Base-by-base conservation (phyloP, 148 eudicot species). In the Chenopodium quinoa region DNA sequence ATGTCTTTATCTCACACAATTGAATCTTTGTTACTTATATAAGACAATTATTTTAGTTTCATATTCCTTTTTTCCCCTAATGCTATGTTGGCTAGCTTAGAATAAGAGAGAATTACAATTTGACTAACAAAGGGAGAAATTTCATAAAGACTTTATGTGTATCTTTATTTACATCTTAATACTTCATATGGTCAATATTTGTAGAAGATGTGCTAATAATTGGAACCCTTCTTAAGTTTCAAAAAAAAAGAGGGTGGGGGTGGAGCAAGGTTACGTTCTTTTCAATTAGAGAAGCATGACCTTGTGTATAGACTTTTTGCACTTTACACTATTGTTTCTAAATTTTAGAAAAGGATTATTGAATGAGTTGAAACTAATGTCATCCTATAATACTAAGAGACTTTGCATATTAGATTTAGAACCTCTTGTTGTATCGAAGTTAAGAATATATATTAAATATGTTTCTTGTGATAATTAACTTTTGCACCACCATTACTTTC, bases 1-100 rank as follows among this genome's bases (percentile, higher is more conserved):
- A 83, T 81, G 66, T 91, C 95, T 79, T 84, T 93, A 72, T 89
- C 98, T 50, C 92, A 88, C 77, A 98, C 99, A 75, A 80, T 89
- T 69, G 99, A 92, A 89, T 81, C 65, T 83, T 29, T 72, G 62
- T 58, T n/a, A 75, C 66, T 56, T 14, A 73, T 31, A 16, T 23
- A 29, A 23, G 48, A 75, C 58, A 16, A 54, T 31, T 60, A 31
- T 70, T 77, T 2, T 3, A n/a, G 32, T 27, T 75, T 74, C 62
- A 54, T 52, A 37, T 34, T 5, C 23, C 7, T 31, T 31, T 27
- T 81, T 29, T 20, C 37, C 17, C 3, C 25, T 20, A 32, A 37
- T 3, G 19, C 2, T 31, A 48, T 23, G 44, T 76, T 25, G 32
- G 70, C 50, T 34, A 20, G 16, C 25, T 29, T 76, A 46, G 52